phyloP scores from a whole-genome alignment of 108 stramenopile genomes.

The Pseudonitzschia delicatissima region DNA sequence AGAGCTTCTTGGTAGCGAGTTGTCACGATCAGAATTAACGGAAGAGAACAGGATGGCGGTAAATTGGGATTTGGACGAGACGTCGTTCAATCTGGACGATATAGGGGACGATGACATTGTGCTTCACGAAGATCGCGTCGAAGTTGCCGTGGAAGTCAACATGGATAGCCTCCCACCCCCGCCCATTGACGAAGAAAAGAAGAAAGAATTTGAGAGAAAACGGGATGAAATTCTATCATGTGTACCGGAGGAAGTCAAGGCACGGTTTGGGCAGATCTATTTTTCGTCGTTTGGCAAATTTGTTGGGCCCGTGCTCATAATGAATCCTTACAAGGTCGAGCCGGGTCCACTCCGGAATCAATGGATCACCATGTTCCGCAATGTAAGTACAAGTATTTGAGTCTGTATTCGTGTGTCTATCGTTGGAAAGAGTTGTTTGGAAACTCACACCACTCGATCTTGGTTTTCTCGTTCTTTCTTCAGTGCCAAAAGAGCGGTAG shows the following conservation, averaged over 20 bases:
- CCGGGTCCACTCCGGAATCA: slow-evolving; percentile 58
- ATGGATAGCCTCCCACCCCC: too few species aligned
- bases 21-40: neutral
- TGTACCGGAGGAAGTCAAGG: slow-evolving; percentile 47
- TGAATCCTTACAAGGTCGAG: slow-evolving; percentile 70
- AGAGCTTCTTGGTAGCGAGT: neutral
- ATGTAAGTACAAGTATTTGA: too few species aligned
- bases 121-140: neutral
- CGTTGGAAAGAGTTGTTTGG: neutral
- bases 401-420: neutral
- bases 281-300: slow-evolving; percentile 71
- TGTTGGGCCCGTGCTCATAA: slow-evolving; percentile 51
- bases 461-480: too few species aligned
- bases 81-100: slow-evolving; percentile 10
- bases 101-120: neutral
- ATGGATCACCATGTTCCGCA: slow-evolving; percentile 76
- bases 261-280: slow-evolving; percentile 58
- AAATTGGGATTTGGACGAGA: neutral
- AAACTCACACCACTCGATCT: neutral
- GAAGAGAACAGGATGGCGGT: neutral
- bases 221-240: slow-evolving; percentile 38
- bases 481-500: slow-evolving; percentile 9
- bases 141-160: neutral
- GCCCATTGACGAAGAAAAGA: slow-evolving; percentile 16
- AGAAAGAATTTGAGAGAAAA: slow-evolving; percentile 24